Conservation (phyloP, 2,329 filamentous ascomycete genomes). For the Ophiostoma angusticollis region DNA sequence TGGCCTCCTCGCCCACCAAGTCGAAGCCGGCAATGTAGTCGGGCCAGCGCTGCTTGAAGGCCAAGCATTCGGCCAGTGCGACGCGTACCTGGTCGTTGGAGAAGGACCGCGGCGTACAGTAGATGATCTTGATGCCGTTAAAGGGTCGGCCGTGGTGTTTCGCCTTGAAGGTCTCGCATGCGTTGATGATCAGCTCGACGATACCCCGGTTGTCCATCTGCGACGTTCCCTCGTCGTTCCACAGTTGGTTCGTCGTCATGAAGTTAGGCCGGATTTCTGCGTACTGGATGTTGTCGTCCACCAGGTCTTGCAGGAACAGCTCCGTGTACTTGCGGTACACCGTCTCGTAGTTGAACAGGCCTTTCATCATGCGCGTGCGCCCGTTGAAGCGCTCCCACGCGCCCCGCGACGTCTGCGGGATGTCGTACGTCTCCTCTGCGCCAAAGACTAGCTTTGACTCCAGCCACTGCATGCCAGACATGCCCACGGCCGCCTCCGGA, state of each 20-base stretch:
- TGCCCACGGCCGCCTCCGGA: slow-evolving; percentile 15
- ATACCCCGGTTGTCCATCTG: slow-evolving; percentile 44
- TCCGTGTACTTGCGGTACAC: slow-evolving; percentile 50
- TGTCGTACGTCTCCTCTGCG: slow-evolving; percentile 44
- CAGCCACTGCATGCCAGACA: slow-evolving; percentile 39
- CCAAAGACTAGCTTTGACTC: slow-evolving; percentile 48
- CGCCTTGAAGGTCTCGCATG: slow-evolving; percentile 35
- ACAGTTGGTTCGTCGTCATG: slow-evolving; percentile 49
- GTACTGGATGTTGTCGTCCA: slow-evolving; percentile 54
- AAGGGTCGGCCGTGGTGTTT: slow-evolving; percentile 30
- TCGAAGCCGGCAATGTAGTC: slow-evolving; percentile 57
- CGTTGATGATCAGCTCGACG: slow-evolving; percentile 46
- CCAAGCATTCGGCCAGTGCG: slow-evolving; percentile 48
- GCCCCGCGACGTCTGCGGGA: slow-evolving; percentile 35
- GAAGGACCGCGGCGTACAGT: slow-evolving; percentile 55
- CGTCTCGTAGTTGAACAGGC: slow-evolving; percentile 52
- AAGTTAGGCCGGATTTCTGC: slow-evolving; percentile 60
- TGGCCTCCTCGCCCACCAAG: slow-evolving; percentile 54
- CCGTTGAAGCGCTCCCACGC: slow-evolving; percentile 53
- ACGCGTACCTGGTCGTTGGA: slow-evolving; percentile 29
- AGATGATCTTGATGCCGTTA: slow-evolving; percentile 56
- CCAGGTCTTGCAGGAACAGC: slow-evolving; percentile 47
- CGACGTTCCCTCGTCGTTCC: slow-evolving; percentile 38
- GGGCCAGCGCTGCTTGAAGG: slow-evolving; percentile 43
- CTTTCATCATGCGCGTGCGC: slow-evolving; percentile 60